These are phyloP conservation scores for Pecoramyces ruminantium DNA, from an alignment of 192 early-diverging fungal species.

Conservation along the genomic window DNA sequence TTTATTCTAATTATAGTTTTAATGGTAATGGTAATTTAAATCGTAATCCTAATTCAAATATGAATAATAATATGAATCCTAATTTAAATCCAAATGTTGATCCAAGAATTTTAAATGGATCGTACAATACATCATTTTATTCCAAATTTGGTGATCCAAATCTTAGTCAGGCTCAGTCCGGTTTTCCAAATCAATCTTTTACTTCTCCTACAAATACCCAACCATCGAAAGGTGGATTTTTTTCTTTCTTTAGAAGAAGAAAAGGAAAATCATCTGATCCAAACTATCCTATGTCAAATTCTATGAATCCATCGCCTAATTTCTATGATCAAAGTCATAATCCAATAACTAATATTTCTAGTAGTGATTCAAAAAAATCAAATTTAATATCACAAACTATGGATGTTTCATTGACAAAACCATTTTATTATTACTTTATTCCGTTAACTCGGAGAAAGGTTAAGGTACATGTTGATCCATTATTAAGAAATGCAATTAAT, in stretches of 20 bases:
- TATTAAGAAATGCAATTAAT: background rate
- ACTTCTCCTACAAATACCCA: no score
- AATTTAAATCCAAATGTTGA: background rate
- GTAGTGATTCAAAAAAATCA: background rate
- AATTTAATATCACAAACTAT: background rate
- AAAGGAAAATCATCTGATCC: no score
- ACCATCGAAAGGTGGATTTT: no score
- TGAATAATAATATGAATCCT: background rate
- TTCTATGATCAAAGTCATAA: no score
- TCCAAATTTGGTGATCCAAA: background rate
- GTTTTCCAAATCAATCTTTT: no score
- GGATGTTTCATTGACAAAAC: background rate
- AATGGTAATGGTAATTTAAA: background rate
- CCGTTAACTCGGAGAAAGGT: background rate
- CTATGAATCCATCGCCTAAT: no score
- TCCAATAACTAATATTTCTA: background rate
- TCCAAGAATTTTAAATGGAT: background rate
- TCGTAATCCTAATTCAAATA: background rate
- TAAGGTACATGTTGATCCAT: background rate
- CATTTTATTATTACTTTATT: background rate
- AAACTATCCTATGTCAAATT: no score
- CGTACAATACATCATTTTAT: background rate
- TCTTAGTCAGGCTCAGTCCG: background rate
- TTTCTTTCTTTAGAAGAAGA: no score
- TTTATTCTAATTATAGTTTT: background rate